A percentile compares a stretch with the other conserved stretches of the same genome.
Evolutionary conservation across 441 rosid genomes (phyloP).

Genomic region (Capsella rubella): DNA sequence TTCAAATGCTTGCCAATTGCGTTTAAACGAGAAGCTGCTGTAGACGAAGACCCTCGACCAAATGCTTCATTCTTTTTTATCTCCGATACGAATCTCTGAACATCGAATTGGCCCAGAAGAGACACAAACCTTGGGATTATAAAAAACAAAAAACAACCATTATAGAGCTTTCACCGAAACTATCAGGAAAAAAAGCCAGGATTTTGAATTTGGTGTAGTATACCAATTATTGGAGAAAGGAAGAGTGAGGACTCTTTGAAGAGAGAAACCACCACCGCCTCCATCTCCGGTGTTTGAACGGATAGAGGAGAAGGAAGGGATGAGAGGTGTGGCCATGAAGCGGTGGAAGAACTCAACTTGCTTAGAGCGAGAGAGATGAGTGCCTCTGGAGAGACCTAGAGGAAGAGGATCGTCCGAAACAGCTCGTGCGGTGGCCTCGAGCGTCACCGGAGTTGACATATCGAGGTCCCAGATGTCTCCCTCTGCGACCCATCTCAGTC

Average conservation of each 20-base stretch:
- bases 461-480: slow-evolving; percentile 88
- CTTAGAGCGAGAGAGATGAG: slow-evolving; percentile 69
- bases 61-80: slow-evolving; percentile 42
- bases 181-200: not conserved
- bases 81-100: slow-evolving; percentile 65
- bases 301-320: slow-evolving; percentile 66
- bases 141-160: not conserved
- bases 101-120: slow-evolving; percentile 81
- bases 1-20: slow-evolving; percentile 49
- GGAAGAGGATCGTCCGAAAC: slow-evolving; percentile 74
- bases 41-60: slow-evolving; percentile 41
- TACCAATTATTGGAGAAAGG: slow-evolving; percentile 75
- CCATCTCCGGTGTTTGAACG: slow-evolving; percentile 9
- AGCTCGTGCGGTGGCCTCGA: slow-evolving; percentile 76
- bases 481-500: slow-evolving; percentile 79
- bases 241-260: slow-evolving; percentile 69
- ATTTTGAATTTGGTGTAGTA: slow-evolving; percentile 7
- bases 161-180: not conserved
- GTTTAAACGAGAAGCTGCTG: slow-evolving; percentile 45
- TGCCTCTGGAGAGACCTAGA: slow-evolving; percentile 77
- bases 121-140: slow-evolving; percentile 59
- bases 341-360: slow-evolving; percentile 90
- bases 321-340: slow-evolving; percentile 78
- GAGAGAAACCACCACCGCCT: slow-evolving; percentile 53
- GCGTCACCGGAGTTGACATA: slow-evolving; percentile 71